phyloP scores from a whole-genome alignment of 257 asterid species.

The Cinchona pubescens region DNA sequence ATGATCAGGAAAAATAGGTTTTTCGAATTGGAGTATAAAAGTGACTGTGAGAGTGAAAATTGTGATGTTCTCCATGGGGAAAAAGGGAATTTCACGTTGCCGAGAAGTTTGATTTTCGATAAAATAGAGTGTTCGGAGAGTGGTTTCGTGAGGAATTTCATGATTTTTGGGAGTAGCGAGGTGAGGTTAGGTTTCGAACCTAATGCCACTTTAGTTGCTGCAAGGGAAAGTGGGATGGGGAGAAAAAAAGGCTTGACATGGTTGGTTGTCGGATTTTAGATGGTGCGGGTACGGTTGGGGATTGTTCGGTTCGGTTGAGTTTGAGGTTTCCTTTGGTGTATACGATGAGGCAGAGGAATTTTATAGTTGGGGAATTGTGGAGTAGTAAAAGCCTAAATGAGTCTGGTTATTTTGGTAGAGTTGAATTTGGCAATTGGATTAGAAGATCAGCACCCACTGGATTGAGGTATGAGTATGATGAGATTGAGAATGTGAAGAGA shows the following conservation, averaged over 20 bases:
- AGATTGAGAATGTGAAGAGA: conserved; percentile 45
- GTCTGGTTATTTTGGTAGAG: conserved; percentile 58
- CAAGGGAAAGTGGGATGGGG: conserved; percentile 76
- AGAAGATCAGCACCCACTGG: conserved; percentile 25
- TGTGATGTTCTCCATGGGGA: conserved; percentile 56
- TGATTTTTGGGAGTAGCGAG: conserved; percentile 46
- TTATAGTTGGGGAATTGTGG: conserved; percentile 74
- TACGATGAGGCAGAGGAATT: conserved; percentile 67
- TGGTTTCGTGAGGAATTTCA: conserved; percentile 68
- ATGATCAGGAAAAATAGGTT: conserved; percentile 35
- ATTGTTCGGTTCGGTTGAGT: conserved; percentile 67
- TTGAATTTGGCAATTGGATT: conserved; percentile 38
- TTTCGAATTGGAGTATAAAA: conserved; percentile 47
- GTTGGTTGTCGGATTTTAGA: conserved; percentile 71
- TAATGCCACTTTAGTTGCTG: conserved; percentile 55
- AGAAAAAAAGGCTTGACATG: conserved; percentile 67
- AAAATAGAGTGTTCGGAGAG: conserved; percentile 52
- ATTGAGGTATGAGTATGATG: conserved; percentile 61
- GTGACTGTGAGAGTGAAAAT: conserved; percentile 53
- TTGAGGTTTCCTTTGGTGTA: conserved; percentile 65
- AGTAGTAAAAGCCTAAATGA: conserved; percentile 52
- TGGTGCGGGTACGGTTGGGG: conserved; percentile 56
- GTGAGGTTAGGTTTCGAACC: conserved; percentile 44
- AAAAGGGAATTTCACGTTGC: conserved; percentile 31
- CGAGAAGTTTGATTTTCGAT: conserved; percentile 41